Evolutionary conservation across 352 stramenopile genomes (phyloP).

Genomic region (Phytopythium mirpurense): DNA sequence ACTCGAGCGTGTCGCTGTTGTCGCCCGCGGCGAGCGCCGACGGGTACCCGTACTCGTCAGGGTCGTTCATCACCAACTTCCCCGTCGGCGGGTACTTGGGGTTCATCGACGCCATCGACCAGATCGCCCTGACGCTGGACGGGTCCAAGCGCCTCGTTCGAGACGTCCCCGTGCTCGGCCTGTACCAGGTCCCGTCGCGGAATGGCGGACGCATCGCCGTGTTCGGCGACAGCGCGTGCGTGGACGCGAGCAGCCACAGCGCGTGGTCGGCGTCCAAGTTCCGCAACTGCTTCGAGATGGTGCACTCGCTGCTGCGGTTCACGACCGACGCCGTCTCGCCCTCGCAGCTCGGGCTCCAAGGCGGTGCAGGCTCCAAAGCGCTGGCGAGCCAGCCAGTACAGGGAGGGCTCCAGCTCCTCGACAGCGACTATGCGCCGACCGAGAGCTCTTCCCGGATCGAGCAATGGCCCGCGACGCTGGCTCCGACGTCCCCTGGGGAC

Average conservation of each 20-base stretch:
- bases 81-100: slow-evolving; percentile 58
- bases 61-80: slow-evolving; percentile 61
- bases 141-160: slow-evolving; percentile 22
- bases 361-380: neutral
- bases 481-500: neutral
- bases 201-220: slow-evolving; percentile 68
- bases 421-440: slow-evolving; percentile 2
- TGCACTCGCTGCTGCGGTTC: slow-evolving; percentile 50
- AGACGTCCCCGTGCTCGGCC: slow-evolving; percentile 50
- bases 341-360: neutral
- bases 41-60: slow-evolving; percentile 57
- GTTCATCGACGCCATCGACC: slow-evolving; percentile 46
- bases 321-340: slow-evolving; percentile 39
- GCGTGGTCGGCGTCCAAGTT: slow-evolving; percentile 21
- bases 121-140: slow-evolving; percentile 50
- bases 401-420: neutral
- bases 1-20: slow-evolving; percentile 34
- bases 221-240: slow-evolving; percentile 68
- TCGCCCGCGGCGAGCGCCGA: slow-evolving; percentile 12
- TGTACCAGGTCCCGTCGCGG: slow-evolving; percentile 57
- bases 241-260: slow-evolving; percentile 56
- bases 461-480: slow-evolving; percentile 2
- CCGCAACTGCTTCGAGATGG: slow-evolving; percentile 57
- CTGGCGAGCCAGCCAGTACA: neutral
- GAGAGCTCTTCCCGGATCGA: neutral